Evolutionary conservation across 2,329 filamentous ascomycete species (phyloP).

Genomic region (Xylariaceae sp.): DNA sequence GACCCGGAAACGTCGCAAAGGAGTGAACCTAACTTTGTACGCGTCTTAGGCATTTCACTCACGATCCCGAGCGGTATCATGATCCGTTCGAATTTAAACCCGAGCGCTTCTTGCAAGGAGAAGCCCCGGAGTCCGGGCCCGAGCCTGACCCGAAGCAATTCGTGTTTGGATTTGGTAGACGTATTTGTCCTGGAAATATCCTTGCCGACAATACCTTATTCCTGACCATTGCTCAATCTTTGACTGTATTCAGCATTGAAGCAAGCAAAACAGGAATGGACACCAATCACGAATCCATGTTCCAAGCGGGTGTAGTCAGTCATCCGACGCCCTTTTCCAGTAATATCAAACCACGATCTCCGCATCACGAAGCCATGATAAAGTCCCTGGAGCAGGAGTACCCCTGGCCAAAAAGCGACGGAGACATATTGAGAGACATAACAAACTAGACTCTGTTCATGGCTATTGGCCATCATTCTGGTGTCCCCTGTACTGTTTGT

Average conservation of each 20-base stretch:
- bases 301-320: constrained; percentile 23
- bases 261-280: constrained; percentile 34
- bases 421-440: constrained; percentile 4
- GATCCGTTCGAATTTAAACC: constrained; percentile 34
- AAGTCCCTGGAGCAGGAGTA: constrained; percentile 8
- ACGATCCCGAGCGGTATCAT: constrained; percentile 66
- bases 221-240: constrained; percentile 37
- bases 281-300: constrained; percentile 15
- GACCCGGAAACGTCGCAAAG: background rate
- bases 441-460: background rate
- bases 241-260: constrained; percentile 45
- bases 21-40: background rate
- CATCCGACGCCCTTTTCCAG: constrained; percentile 25
- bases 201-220: constrained; percentile 35
- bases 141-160: constrained; percentile 26
- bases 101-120: constrained; percentile 30
- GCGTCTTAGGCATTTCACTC: constrained; percentile 42
- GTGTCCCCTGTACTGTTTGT: too few relatives aligned
- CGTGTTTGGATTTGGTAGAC: constrained; percentile 37
- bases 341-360: constrained; percentile 22
- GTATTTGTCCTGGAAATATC: constrained; percentile 34
- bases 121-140: constrained; percentile 22
- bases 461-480: too few relatives aligned
- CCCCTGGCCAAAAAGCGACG: constrained; percentile 14
- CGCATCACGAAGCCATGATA: constrained; percentile 25